These are phyloP conservation scores for Penicillium canariense DNA, from an alignment of 495 filamentous ascomycete genomes.

Conservation along the genomic window DNA sequence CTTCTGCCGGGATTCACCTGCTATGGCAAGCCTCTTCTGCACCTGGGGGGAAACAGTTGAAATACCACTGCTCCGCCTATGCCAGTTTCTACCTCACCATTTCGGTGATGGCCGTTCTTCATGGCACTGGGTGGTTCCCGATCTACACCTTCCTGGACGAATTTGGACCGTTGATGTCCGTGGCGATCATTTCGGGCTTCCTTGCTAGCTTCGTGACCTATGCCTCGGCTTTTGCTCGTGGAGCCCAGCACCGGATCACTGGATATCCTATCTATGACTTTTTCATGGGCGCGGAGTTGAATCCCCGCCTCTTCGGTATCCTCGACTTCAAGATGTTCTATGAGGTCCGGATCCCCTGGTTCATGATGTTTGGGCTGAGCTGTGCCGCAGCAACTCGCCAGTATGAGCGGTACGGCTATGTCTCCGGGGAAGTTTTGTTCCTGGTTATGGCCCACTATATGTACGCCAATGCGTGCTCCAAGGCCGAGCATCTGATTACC, in stretches of 20 bases:
- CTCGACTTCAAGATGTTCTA: conserved; percentile 99
- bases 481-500: conserved; percentile 90
- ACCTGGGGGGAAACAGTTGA: conserved; percentile 73
- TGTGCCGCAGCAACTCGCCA: conserved; percentile 78
- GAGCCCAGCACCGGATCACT: conserved; percentile 84
- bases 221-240: conserved; percentile 72
- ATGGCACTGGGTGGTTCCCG: conserved; percentile 72
- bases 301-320: conserved; percentile 82
- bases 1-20: conserved; percentile 74
- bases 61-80: conserved; percentile 86
- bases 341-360: conserved; percentile 95
- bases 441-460: conserved; percentile 86
- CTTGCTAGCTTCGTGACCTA: conserved; percentile 75
- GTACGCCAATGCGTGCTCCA: conserved; percentile 91
- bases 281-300: conserved; percentile 98
- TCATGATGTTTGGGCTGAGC: conserved; percentile 77
- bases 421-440: conserved; percentile 81
- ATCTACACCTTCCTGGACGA: conserved; percentile 85
- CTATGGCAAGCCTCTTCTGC: conserved; percentile 77
- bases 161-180: conserved; percentile 82
- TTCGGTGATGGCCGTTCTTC: conserved; percentile 57
- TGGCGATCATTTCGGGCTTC: conserved; percentile 83
- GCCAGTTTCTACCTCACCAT: conserved; percentile 81
- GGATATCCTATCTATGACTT: conserved; percentile 93
- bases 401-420: conserved; percentile 83